phyloP scores from a whole-genome alignment of 2,329 filamentous ascomycete species.

The Verticillium klebahnii region DNA sequence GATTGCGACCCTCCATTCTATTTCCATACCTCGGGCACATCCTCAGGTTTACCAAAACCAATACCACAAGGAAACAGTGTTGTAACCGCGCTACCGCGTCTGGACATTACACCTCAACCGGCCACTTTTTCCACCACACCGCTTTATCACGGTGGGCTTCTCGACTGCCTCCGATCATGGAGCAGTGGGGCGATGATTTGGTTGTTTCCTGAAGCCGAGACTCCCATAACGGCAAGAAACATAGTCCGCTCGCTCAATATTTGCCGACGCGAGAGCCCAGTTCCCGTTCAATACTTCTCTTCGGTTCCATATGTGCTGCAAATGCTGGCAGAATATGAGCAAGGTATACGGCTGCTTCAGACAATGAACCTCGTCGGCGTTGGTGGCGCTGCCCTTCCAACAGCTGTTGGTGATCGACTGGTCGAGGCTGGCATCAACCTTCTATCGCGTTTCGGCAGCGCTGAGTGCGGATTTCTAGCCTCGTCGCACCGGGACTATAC shows the following conservation, averaged over 20 bases:
- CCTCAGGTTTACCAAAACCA: conserved; percentile 57
- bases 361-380: conserved; percentile 59
- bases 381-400: conserved; percentile 55
- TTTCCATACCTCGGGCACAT: conserved; percentile 62
- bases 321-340: conserved; percentile 39
- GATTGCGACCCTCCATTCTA: conserved; percentile 46
- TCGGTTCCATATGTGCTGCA: conserved; percentile 57
- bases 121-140: conserved; percentile 63
- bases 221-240: conserved; percentile 52
- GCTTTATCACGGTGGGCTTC: conserved; percentile 60
- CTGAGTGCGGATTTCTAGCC: conserved; percentile 62
- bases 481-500: conserved; percentile 54
- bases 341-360: conserved; percentile 36
- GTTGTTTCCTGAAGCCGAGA: conserved; percentile 53
- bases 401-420: conserved; percentile 46
- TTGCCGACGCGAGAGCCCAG: conserved; percentile 20
- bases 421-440: conserved; percentile 48
- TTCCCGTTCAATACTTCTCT: conserved; percentile 51
- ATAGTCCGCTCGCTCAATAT: conserved; percentile 41
- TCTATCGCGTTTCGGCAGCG: conserved; percentile 59
- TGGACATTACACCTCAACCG: conserved; percentile 18
- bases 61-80: conserved; percentile 48
- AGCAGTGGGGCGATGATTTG: conserved; percentile 54
- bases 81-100: neutral
- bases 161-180: conserved; percentile 60